A percentile compares a stretch with the other conserved stretches of the same genome.
Conservation (phyloP, 768 basidiomycete genomes). For the Kwoniella newhampshirensis region DNA sequence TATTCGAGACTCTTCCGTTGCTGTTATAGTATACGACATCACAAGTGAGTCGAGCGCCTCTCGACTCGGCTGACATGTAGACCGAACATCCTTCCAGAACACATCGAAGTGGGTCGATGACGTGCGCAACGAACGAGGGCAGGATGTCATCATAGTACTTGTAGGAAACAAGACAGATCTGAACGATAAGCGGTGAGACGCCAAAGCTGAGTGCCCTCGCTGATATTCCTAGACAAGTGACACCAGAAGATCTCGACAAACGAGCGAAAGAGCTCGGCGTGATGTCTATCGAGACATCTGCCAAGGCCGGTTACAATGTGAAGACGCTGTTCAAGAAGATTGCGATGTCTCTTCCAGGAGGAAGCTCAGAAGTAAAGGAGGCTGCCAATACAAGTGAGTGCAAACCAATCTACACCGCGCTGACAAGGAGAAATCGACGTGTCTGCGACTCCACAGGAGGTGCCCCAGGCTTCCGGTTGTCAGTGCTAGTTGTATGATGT, state of each 20-base stretch:
- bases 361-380: constrained; percentile 69
- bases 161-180: constrained; percentile 99
- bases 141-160: constrained; percentile 95
- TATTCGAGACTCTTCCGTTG: constrained; percentile 97
- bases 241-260: constrained; percentile 90
- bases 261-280: constrained; percentile 87
- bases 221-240: constrained; percentile 76
- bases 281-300: constrained; percentile 99
- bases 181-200: constrained; percentile 87
- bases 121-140: constrained; percentile 92
- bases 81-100: constrained; percentile 95
- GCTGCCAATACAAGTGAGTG: constrained; percentile 55
- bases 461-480: constrained; percentile 85
- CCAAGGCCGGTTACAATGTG: constrained; percentile 98
- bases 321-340: constrained; percentile 99
- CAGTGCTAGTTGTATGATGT: constrained; percentile 58
- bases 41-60: constrained; percentile 68
- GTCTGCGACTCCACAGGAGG: constrained; percentile 65
- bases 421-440: constrained; percentile 79
- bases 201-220: background rate
- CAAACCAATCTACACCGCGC: background rate
- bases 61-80: constrained; percentile 55
- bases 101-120: constrained; percentile 99
- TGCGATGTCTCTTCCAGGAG: constrained; percentile 93
- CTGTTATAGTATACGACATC: constrained; percentile 98